Percentiles rank a stretch among this genome's conserved stretches.
These are phyloP conservation scores for Quercus cerris DNA, from an alignment of 306 rosid species.

Conservation along the genomic window DNA sequence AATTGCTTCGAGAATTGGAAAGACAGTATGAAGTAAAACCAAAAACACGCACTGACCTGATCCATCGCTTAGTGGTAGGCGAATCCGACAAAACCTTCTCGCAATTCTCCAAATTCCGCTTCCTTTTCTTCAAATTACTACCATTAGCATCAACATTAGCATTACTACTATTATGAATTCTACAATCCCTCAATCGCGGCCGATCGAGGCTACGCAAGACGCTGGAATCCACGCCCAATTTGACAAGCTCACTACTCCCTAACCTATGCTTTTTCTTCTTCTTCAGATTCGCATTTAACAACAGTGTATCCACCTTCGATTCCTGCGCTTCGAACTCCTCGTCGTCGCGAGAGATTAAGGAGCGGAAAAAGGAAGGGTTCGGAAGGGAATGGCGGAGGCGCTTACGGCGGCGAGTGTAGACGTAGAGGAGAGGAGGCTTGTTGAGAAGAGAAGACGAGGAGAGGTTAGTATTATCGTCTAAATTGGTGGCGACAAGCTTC, in stretches of 20 bases:
- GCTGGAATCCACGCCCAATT: slow-evolving; percentile 69
- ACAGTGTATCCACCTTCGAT: slow-evolving; percentile 15
- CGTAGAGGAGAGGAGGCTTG: slow-evolving; percentile 49
- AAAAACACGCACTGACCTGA: slow-evolving; percentile 35
- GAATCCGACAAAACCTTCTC: slow-evolving; percentile 44
- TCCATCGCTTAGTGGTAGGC: slow-evolving; percentile 70
- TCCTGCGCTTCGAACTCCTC: neutral
- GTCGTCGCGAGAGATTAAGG: slow-evolving; percentile 21
- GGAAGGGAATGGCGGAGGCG: slow-evolving; percentile 23
- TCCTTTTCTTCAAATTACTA: slow-evolving; percentile 30
- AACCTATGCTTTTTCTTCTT: slow-evolving; percentile 44
- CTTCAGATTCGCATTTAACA: slow-evolving; percentile 1
- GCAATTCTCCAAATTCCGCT: slow-evolving; percentile 33
- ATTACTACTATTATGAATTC: slow-evolving; percentile 24
- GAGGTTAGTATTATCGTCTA: slow-evolving; percentile 23
- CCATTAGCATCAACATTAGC: slow-evolving; percentile 5
- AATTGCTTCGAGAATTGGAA: neutral
- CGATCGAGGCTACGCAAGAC: slow-evolving; percentile 39
- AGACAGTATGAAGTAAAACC: neutral
- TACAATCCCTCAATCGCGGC: slow-evolving; percentile 76
- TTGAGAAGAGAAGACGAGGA: neutral
- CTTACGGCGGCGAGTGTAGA: slow-evolving; percentile 75
- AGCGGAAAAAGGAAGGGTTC: slow-evolving; percentile 26
- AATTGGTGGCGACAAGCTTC: slow-evolving; percentile 36
- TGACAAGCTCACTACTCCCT: slow-evolving; percentile 62